Evolutionary conservation across 805 yeast species (phyloP).

Genomic region (Candida golubevii): DNA sequence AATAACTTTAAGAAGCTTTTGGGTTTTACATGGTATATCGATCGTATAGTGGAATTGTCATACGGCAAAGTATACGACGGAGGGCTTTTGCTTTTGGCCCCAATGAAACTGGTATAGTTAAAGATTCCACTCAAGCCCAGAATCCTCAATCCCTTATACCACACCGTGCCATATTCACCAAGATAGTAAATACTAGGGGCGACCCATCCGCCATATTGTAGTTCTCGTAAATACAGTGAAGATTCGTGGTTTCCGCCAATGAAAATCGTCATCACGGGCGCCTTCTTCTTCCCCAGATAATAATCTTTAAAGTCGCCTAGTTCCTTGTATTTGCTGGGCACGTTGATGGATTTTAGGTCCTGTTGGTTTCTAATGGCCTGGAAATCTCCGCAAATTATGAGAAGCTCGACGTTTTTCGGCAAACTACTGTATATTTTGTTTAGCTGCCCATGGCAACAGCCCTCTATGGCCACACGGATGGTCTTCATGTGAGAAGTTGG

Average conservation of each 20-base stretch:
- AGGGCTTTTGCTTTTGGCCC: constrained; percentile 4
- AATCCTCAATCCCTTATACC: constrained; percentile 72
- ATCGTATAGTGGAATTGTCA: constrained; percentile 41
- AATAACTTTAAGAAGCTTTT: constrained; percentile 56
- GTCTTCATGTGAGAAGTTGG: constrained; percentile 1
- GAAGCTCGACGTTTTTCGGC: constrained; percentile 25
- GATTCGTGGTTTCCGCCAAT: constrained; percentile 97
- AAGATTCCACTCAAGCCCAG: constrained; percentile 85
- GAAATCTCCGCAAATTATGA: constrained; percentile 88
- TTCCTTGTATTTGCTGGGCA: constrained; percentile 70
- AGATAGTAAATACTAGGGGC: constrained; percentile 83
- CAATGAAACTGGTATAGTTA: constrained; percentile 36
- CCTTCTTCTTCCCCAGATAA: constrained; percentile 52
- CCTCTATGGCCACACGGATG: constrained; percentile 64
- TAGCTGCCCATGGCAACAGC: constrained; percentile 87
- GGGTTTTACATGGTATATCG: constrained; percentile 72
- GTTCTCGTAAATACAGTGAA: constrained; percentile 66
- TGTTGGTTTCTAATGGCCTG: constrained; percentile 65
- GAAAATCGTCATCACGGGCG: constrained; percentile 76
- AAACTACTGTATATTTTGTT: constrained; percentile 46
- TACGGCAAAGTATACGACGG: constrained; percentile 42
- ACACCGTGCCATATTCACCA: constrained; percentile 72
- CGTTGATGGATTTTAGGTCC: constrained; percentile 68
- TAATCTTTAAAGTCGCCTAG: constrained; percentile 81
- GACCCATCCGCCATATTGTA: constrained; percentile 88